Percentiles rank a stretch among this genome's conserved stretches.
Evolutionary conservation across 2,329 filamentous ascomycete genomes (phyloP).

Genomic region (Phoma sp.): DNA sequence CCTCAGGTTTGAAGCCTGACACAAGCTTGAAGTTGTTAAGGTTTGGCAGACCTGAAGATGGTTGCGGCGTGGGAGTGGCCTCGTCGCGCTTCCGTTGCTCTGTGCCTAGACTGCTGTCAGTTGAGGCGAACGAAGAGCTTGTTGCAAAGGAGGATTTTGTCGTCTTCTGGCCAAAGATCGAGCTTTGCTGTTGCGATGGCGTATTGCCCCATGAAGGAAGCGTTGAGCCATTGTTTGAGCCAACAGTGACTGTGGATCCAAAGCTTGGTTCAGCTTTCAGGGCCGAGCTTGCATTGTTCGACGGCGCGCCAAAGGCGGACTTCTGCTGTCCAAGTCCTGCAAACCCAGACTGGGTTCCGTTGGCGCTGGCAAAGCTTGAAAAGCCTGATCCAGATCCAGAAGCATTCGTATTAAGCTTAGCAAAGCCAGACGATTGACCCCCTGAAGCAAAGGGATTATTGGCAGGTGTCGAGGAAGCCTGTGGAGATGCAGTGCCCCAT

Average conservation of each 20-base stretch:
- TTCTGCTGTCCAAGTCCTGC: conserved; percentile 39
- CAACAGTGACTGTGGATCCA: conserved; percentile 51
- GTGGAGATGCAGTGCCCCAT: conserved; percentile 30
- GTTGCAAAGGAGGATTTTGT: conserved; percentile 36
- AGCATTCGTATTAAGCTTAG: conserved; percentile 33
- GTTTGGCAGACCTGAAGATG: conserved; percentile 41
- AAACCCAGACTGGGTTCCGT: conserved; percentile 37
- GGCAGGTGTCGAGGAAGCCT: conserved; percentile 27
- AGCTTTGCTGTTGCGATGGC: conserved; percentile 35
- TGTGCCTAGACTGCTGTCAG: conserved; percentile 22
- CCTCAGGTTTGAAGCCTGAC: conserved; percentile 71
- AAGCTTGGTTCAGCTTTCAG: conserved; percentile 44
- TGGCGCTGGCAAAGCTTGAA: conserved; percentile 33
- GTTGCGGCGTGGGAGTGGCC: conserved; percentile 41
- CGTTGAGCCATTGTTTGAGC: conserved; percentile 42
- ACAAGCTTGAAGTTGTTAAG: conserved; percentile 67
- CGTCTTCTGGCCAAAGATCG: conserved; percentile 35
- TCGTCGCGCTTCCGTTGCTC: conserved; percentile 38
- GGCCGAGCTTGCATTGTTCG: conserved; percentile 21
- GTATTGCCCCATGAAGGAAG: conserved; percentile 43
- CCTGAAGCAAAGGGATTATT: conserved; percentile 44
- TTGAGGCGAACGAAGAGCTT: conserved; percentile 37
- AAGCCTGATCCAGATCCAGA: conserved; percentile 36
- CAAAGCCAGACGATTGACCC: conserved; percentile 38
- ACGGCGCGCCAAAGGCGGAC: conserved; percentile 33